These are phyloP conservation scores for Ustilago crameri DNA, from an alignment of 1,284 basidiomycete genomes.

Conservation along the genomic window DNA sequence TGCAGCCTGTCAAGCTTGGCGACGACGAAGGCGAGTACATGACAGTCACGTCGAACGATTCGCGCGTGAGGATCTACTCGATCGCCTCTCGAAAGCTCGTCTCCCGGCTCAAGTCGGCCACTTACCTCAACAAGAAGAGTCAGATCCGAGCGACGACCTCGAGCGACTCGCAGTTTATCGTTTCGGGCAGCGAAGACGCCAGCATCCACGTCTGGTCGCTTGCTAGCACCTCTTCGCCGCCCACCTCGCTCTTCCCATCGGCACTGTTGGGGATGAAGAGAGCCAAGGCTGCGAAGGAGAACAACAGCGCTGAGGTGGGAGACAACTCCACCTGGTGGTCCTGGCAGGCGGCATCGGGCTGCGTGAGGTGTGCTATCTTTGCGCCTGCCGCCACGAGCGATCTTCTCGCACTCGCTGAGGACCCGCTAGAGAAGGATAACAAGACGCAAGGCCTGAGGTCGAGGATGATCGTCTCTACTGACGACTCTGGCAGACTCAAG, in stretches of 20 bases:
- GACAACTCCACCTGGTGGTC: constrained; percentile 33
- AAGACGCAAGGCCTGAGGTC: not conserved
- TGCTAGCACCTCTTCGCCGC: constrained; percentile 15
- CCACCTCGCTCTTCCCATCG: constrained; percentile 7
- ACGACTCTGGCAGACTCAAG: constrained; percentile 41
- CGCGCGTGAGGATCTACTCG: constrained; percentile 67
- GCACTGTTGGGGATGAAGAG: constrained; percentile 23
- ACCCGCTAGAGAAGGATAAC: constrained; percentile 27
- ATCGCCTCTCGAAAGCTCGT: constrained; percentile 52
- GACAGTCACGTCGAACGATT: constrained; percentile 69
- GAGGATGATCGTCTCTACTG: constrained; percentile 55
- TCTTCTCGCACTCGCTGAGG: constrained; percentile 31
- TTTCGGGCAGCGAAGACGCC: constrained; percentile 67
- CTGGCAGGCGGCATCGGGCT: constrained; percentile 46
- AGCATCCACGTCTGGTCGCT: constrained; percentile 63
- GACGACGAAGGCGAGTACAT: constrained; percentile 55
- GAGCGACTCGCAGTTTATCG: constrained; percentile 64
- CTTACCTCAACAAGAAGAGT: constrained; percentile 56
- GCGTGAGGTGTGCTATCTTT: constrained; percentile 53
- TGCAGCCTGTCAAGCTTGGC: constrained; percentile 54
- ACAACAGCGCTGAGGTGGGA: constrained; percentile 6
- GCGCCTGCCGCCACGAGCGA: constrained; percentile 40
- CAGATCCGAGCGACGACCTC: constrained; percentile 66
- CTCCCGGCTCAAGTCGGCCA: constrained; percentile 53
- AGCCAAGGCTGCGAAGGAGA: constrained; percentile 20